Conservation (phyloP, 495 filamentous ascomycete species). For the Penicillium turbatum region DNA sequence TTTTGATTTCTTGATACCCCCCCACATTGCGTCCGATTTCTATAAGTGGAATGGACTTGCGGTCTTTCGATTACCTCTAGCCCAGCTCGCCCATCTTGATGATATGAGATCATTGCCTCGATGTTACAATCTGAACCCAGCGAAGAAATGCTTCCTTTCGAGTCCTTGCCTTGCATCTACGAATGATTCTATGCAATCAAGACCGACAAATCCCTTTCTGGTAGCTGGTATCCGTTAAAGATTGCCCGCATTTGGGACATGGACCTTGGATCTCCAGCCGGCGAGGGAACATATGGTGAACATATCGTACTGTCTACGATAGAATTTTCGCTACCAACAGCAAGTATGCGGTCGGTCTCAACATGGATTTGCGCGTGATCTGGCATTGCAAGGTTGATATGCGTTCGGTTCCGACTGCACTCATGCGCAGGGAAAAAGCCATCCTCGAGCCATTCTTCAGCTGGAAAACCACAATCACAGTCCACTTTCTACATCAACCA, state of each 20-base stretch:
- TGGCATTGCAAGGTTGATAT: too few relatives aligned
- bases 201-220: neutral
- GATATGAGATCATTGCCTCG: neutral
- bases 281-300: neutral
- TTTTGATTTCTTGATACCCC: slow-evolving; percentile 1
- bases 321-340: neutral
- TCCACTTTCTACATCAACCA: too few relatives aligned
- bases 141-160: neutral
- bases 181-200: neutral
- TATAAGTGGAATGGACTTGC: neutral
- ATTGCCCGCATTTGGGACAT: neutral
- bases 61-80: neutral
- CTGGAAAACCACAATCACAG: too few relatives aligned
- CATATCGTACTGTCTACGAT: neutral
- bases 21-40: neutral
- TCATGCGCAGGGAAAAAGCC: too few relatives aligned
- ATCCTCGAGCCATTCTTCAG: too few relatives aligned
- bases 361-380: too few relatives aligned
- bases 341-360: neutral
- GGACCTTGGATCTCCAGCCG: neutral
- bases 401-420: too few relatives aligned
- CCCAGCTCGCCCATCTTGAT: neutral
- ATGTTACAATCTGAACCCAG: neutral
- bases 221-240: neutral
- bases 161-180: neutral